Evolutionary conservation across 2,329 filamentous ascomycete species (phyloP), one percentile per base, ranked within the genome.

Genomic region (Phyllosticta citriasiana): DNA sequence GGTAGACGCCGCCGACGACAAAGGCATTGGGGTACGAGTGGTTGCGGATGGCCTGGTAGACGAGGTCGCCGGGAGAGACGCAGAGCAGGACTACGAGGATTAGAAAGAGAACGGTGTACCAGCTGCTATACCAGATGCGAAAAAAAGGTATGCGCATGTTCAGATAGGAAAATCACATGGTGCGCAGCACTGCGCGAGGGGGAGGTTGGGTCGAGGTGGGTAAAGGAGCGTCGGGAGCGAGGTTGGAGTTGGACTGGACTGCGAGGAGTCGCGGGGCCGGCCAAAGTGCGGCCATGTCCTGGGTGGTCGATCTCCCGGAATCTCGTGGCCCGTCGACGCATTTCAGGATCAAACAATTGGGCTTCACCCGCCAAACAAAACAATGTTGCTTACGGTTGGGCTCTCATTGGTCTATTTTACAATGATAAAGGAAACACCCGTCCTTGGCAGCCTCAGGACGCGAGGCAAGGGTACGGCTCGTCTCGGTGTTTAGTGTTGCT

Each of bases 21-120:
- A 94, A 88, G 69, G 95, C 84, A 73, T 96, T 94, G 73, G 89
- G 89, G 57, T 85, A 78, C 67, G 91, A 87, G 57, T 77, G 65
- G 62, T 84, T 85, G 35, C 77, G 73, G 61, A 88, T 82, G 57
- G 89, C 88, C 72, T 94, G 89, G 71, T 87, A 87, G 73, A 97
- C 87, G 62, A 78, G 74, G 47, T 97, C 91, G 70, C 82, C 86
- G 1, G 92, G 92, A 0, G 90, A 90, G 66, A 95, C 81, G 69
- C 93, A 81, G 52, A 96, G 81, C 61, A 97, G 82, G 61, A 82
- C 81, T 67, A 89, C 73, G 40, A 92, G 83, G 67, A 95, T 71
- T 68, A 93, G 74, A 72, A 87, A 87, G 69, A 97, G 81, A 68
- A 91, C 74, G 63, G 86, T 83, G 74, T 96, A 97, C 66, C 87